These are phyloP conservation scores for Luffa acutangula DNA, from an alignment of 306 rosid species.

Conservation along the genomic window DNA sequence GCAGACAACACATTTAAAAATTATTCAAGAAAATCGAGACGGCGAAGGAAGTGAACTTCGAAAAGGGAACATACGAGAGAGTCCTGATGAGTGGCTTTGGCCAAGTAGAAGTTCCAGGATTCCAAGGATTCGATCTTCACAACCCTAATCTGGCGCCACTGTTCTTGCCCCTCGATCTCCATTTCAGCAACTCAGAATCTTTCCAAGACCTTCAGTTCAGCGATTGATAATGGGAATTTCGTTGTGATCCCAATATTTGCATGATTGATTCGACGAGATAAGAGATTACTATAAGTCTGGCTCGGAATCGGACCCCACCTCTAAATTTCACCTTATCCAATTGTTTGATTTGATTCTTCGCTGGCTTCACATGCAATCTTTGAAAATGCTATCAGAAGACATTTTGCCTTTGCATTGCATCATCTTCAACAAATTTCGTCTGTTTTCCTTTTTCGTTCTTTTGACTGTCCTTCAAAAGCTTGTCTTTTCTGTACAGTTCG, in stretches of 20 bases:
- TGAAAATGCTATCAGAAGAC: not conserved
- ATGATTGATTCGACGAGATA: not conserved
- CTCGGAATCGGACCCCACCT: slow-evolving; percentile 8
- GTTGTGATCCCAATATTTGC: not conserved
- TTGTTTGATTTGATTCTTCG: not conserved
- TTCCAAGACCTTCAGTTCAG: slow-evolving; percentile 7
- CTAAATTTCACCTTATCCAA: not conserved
- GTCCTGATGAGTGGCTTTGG: slow-evolving; percentile 46
- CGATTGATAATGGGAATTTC: not conserved
- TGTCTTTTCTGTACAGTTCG: not conserved
- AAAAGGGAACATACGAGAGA: slow-evolving; percentile 36
- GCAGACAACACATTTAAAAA: not conserved
- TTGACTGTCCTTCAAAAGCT: not conserved
- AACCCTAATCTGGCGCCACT: slow-evolving; percentile 21
- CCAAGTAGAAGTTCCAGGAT: slow-evolving; percentile 50
- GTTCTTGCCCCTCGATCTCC: slow-evolving; percentile 34
- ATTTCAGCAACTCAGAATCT: not conserved
- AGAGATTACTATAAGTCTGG: not conserved
- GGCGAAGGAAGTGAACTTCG: not conserved
- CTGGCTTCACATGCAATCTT: not conserved
- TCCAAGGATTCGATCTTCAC: slow-evolving; percentile 53
- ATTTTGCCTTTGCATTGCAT: not conserved
- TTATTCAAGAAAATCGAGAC: not conserved
- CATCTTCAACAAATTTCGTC: not conserved
- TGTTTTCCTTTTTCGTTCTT: not conserved